Conservation (phyloP, 352 stramenopile species). For the Discostella stelligera region DNA sequence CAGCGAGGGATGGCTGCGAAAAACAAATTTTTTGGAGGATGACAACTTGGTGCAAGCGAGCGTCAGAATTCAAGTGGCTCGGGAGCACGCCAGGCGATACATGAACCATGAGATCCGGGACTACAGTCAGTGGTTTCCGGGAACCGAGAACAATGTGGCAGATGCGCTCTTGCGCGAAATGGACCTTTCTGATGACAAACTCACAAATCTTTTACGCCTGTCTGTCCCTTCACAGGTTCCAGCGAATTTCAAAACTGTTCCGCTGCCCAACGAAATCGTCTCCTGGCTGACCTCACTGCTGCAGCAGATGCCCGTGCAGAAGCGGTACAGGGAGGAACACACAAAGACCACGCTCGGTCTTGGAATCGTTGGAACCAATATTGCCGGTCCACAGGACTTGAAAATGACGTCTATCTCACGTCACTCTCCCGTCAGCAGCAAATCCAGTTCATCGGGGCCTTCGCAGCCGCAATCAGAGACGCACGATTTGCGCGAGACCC, state of each 20-base stretch:
- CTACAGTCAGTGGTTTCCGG: too few species aligned
- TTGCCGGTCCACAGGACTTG: constrained; percentile 3
- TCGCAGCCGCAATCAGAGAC: constrained; percentile 6
- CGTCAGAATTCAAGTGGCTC: neutral
- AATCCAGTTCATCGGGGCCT: constrained; percentile 6
- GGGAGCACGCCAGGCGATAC: neutral
- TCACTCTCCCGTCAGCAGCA: constrained; percentile 6
- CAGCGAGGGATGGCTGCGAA: neutral
- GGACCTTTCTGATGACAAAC: neutral
- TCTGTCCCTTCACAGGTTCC: constrained; percentile 3
- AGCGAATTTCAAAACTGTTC: constrained; percentile 9
- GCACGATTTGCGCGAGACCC: neutral
- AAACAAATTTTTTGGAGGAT: constrained; percentile 2
- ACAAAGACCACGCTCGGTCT: constrained; percentile 17
- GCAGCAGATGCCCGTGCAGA: constrained; percentile 18
- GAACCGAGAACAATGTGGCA: neutral
- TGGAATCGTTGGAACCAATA: constrained; percentile 8
- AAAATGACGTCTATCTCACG: constrained; percentile 9
- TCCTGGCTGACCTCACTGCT: constrained; percentile 29
- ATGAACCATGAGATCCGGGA: neutral
- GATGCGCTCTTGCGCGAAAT: neutral
- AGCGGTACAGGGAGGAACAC: constrained; percentile 13
- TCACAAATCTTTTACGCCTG: neutral
- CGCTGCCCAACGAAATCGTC: constrained; percentile 17
- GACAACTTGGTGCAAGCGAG: neutral